phyloP scores from a whole-genome alignment of 495 filamentous ascomycete genomes.

The Aspergillus diversus region DNA sequence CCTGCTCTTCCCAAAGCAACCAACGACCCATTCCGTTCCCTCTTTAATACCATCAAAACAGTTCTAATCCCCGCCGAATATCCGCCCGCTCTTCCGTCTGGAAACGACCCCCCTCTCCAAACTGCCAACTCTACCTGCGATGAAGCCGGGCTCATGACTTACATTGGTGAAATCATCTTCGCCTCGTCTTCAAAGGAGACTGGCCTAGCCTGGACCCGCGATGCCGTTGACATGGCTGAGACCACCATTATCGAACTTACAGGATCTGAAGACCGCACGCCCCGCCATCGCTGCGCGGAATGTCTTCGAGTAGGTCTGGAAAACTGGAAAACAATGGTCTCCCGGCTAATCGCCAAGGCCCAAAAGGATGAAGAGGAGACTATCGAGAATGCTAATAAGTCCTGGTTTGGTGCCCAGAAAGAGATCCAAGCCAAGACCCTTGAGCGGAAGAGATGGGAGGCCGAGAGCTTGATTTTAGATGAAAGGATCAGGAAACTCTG shows the following conservation, averaged over 20 bases:
- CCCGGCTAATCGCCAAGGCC: conserved; percentile 54
- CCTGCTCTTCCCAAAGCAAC: conserved; percentile 62
- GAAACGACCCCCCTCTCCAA: conserved; percentile 64
- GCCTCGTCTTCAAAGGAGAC: conserved; percentile 62
- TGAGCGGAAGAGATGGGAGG: conserved; percentile 43
- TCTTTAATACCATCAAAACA: conserved; percentile 40
- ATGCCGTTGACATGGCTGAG: conserved; percentile 74
- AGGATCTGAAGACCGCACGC: conserved; percentile 42
- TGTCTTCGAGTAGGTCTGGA: conserved; percentile 71
- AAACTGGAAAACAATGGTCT: conserved; percentile 78
- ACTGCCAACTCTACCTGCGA: conserved; percentile 69
- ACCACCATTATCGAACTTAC: conserved; percentile 42
- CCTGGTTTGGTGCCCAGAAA: conserved; percentile 55
- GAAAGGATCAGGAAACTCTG: conserved; percentile 41
- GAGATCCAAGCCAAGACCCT: conserved; percentile 31
- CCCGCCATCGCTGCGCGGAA: conserved; percentile 64
- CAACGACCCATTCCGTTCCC: conserved; percentile 50
- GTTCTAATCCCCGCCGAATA: conserved; percentile 60
- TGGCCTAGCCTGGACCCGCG: conserved; percentile 82
- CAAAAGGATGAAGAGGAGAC: conserved; percentile 46
- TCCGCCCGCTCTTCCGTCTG: conserved; percentile 66
- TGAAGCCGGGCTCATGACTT: conserved; percentile 81
- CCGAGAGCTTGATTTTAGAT: conserved; percentile 43
- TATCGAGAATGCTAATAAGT: conserved; percentile 39
- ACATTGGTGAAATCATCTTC: conserved; percentile 94